Base-by-base conservation (phyloP, 768 basidiomycete genomes). In the Phaeolepiota aurea region DNA sequence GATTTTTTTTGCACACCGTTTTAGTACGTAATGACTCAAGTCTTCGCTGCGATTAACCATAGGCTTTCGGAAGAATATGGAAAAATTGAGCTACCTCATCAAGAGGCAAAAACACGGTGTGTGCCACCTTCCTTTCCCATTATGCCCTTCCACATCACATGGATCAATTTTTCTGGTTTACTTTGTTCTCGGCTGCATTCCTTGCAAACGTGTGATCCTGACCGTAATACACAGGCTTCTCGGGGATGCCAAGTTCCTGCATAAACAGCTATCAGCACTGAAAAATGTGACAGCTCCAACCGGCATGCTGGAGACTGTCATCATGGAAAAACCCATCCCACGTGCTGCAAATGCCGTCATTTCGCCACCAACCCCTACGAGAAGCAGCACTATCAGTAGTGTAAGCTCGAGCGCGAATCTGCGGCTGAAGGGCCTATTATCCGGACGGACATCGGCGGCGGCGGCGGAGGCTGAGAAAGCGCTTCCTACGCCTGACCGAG, bases 11-110 rank as follows among this genome's bases (percentile, higher is more conserved):
- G n/a, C n/a, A n/a, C 38, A 28, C 44, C 34, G 44, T 46, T 43
- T 16, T 56, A 96, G 88, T 77, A 76, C 57, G 90, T 99, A 55
- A 93, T 97, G 88, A 77, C 81, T 23, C 89, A 97, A 56, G 96
- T 98, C 11, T 83, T 97, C 45, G 87, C 87, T 14, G 82, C 89
- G 11, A 92, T 97, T 61, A 91, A 91, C 59, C 82, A 89, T 62
- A 79, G 87, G 23, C 68, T 99, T 15, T 82, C 82, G 28, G 89
- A 93, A 53, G 90, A 92, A 56, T 94, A 83, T 60, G 69, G 69
- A 39, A 78, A 73, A 54, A 79, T 96, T 41, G 87, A 92, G 49
- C 66, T 97, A 20, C 88, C 82, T 40, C 77, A 74, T 52, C 77
- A 78, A 44, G 87, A 83, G 45, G 91, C 88, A 16, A 96, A 94